phyloP scores from a whole-genome alignment of 805 yeast genomes.

The Cyberlindnera euphorbiiphila region DNA sequence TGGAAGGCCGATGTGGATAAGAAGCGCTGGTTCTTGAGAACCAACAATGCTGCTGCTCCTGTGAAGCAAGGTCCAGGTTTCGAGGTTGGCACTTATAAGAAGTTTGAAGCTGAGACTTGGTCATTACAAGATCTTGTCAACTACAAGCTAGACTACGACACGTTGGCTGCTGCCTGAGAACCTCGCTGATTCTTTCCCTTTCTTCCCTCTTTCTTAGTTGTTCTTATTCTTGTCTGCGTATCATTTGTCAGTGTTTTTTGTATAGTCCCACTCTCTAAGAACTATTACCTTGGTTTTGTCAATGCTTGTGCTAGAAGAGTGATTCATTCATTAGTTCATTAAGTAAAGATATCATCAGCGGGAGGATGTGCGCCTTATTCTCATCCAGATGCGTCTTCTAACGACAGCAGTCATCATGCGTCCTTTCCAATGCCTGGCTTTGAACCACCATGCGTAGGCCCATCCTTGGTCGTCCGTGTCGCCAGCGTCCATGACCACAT shows the following conservation, averaged over 20 bases:
- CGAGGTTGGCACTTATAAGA: conserved; percentile 18
- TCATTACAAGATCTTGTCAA: conserved; percentile 16
- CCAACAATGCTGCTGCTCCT: conserved; percentile 31
- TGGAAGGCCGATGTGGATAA: conserved; percentile 69
- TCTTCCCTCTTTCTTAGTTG: conserved; percentile 1
- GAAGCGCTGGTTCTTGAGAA: conserved; percentile 74
- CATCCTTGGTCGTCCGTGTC: conserved; percentile 88
- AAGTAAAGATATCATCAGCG: neutral
- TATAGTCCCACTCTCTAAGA: too few species aligned
- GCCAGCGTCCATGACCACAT: conserved; percentile 54
- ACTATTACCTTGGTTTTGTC: too few species aligned
- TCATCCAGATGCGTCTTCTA: conserved; percentile 63
- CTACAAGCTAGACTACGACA: conserved; percentile 16
- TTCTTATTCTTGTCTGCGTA: too few species aligned
- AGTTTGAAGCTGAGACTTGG: conserved; percentile 26
- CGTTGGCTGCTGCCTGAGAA: conserved; percentile 3
- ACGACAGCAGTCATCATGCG: conserved; percentile 43
- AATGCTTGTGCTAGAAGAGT: too few species aligned
- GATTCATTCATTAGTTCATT: neutral
- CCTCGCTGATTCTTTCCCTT: neutral
- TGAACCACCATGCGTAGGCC: conserved; percentile 57
- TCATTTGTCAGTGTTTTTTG: too few species aligned
- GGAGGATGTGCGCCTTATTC: conserved; percentile 27
- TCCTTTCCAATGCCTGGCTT: conserved; percentile 58
- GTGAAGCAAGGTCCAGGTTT: conserved; percentile 10